Evolutionary conservation across 208 protist genomes (phyloP).

Genomic region (Vickermania spadyakhi): DNA sequence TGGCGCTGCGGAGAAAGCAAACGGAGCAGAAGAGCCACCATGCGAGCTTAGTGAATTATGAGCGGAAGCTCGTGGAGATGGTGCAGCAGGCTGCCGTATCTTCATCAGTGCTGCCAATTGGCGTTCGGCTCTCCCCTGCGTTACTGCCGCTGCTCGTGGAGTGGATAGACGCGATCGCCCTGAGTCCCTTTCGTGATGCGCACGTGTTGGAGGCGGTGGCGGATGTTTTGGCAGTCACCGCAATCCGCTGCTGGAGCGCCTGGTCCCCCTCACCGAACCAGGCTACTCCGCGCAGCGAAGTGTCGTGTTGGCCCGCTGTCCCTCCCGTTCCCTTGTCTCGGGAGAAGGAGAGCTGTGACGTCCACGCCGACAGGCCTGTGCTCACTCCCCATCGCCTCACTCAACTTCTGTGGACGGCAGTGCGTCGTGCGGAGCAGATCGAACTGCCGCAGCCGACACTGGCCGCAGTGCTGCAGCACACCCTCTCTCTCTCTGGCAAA

Average conservation of each 20-base stretch:
- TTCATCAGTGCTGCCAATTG: constrained; percentile 5
- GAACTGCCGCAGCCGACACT: constrained; percentile 42
- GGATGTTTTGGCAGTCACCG: constrained; percentile 17
- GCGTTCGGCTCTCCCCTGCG: constrained; percentile 11
- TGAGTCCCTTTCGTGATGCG: constrained; percentile 27
- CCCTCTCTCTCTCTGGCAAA: constrained; percentile 12
- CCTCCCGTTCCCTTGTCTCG: constrained; percentile 14
- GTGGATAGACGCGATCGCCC: constrained; percentile 6
- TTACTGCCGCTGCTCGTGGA: constrained; percentile 12
- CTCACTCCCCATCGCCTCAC: constrained; percentile 36
- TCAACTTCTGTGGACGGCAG: not conserved
- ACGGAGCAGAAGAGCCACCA: not conserved
- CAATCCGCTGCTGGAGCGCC: not conserved
- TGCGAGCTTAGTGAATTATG: not conserved
- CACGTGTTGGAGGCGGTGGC: constrained; percentile 26
- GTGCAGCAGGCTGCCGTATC: constrained; percentile 2
- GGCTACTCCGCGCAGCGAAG: not conserved
- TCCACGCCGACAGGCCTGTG: constrained; percentile 39
- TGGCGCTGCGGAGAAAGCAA: not conserved
- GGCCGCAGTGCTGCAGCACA: constrained; percentile 21
- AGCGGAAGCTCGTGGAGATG: not conserved
- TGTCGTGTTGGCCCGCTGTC: constrained; percentile 13
- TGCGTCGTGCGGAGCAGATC: constrained; percentile 32
- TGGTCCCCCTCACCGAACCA: not conserved
- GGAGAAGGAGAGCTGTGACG: constrained; percentile 16